Base-by-base conservation (phyloP, 2,329 filamentous ascomycete species). In the Cylindrodendrum hubeiense region DNA sequence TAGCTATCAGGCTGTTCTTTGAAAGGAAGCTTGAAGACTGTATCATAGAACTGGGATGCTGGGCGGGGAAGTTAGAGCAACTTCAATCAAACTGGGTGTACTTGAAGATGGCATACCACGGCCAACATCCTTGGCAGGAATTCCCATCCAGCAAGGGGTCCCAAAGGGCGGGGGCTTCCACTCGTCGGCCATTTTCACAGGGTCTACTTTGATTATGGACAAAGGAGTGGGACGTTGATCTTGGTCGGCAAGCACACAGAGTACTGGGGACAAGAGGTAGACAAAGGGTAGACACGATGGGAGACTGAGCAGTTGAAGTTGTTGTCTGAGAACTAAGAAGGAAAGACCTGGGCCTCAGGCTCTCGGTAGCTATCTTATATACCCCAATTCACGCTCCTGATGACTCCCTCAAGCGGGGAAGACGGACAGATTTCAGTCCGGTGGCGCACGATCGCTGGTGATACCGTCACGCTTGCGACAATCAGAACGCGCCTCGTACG, bases 121-220 rank as follows among this genome's bases (percentile, higher is more conserved):
- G 10, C 41, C 34, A 15, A 77, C 72, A 37, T 77, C 67, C 3
- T 46, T 68, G 30, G 75, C 75, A n/a, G 75, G 72, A 22, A 77
- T 76, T 6, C 59, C 63, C 67, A 77, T 70, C 75, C 75, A 77
- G 17, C 73, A 63, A 3, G 75, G 75, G 10, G 68, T 69, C 26
- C 75, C 75, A 63, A 72, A 74, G 43, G 67, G 67, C 2, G 75
- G 75, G 12, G 74, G 73, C 43, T 75, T 77, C 75, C 75, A 77
- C 1, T 75, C 74, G 24, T 73, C 63, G 72, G 76, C 76, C 47
- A 24, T 61, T 44, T 44, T n/a, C 28, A 49, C 24, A 19, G 13
- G 15, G 8, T 8, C 4, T 2, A 4, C 2, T 5, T 22, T 33
- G 13, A 15, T 28, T 7, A n/a, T 33, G 10, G 19, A 37, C 3